Percentiles rank a stretch among this genome's conserved stretches.
These are phyloP conservation scores for Phytophthora macrochlamydospora DNA, from an alignment of 352 stramenopile species.

Conservation along the genomic window DNA sequence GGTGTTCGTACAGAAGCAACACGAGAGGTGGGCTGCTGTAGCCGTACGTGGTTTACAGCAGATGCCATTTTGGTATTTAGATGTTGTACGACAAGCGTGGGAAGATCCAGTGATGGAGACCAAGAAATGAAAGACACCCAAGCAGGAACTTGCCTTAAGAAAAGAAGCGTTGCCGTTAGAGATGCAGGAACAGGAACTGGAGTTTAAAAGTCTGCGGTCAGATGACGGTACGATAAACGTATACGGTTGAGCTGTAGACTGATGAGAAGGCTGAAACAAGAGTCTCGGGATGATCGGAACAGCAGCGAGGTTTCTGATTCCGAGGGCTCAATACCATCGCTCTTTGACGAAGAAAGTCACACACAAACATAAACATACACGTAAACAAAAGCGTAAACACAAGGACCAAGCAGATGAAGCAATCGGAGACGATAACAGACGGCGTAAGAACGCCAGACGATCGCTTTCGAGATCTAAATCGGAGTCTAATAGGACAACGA, in stretches of 20 bases:
- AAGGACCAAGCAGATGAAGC: constrained; percentile 18
- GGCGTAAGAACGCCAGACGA: constrained; percentile 1
- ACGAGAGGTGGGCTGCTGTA: too few relatives aligned
- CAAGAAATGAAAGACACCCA: constrained; percentile 54
- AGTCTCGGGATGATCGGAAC: neutral
- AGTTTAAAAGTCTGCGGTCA: constrained; percentile 73
- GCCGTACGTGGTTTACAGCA: too few relatives aligned
- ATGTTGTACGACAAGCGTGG: constrained; percentile 66
- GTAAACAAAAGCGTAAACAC: constrained; percentile 23
- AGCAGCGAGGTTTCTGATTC: constrained; percentile 27
- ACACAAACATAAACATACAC: constrained; percentile 18
- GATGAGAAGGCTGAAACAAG: constrained; percentile 64
- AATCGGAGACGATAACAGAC: constrained; percentile 1
- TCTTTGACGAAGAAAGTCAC: constrained; percentile 34
- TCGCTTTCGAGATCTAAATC: constrained; percentile 10
- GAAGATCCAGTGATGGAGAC: constrained; percentile 81
- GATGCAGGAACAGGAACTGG: constrained; percentile 45
- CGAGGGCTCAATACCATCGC: constrained; percentile 10
- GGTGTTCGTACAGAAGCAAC: too few relatives aligned
- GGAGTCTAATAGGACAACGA: neutral
- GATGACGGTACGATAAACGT: constrained; percentile 40
- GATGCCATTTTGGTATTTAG: constrained; percentile 22
- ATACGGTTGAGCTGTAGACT: constrained; percentile 58
- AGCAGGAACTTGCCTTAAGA: constrained; percentile 65
- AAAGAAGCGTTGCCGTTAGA: constrained; percentile 67